Base-by-base conservation (phyloP, 2,329 filamentous ascomycete species). In the Macrophomina pseudophaseolina region DNA sequence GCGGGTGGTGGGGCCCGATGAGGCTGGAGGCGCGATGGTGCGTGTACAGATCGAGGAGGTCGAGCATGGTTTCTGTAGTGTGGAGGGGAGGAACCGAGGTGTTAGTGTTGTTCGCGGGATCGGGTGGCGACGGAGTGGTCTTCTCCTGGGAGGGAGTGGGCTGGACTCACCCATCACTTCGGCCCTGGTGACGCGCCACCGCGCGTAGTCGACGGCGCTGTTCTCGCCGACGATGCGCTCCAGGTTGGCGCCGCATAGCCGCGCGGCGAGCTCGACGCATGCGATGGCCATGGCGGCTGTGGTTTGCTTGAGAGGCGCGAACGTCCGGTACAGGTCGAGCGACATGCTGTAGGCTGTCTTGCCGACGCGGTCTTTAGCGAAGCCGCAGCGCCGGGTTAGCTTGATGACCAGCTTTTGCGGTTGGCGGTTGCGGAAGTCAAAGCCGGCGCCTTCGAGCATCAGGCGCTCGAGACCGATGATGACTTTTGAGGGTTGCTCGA, bases 261-360 rank as follows among this genome's bases (percentile, higher is more conserved):
- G 85, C 0, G 90, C 87, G 0, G 94, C 90, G 42, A 98, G 86
- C 79, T 97, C 93, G 11, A 97, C 81, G 70, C 92, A 88, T 9
- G 91, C 90, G 73, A 97, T 86, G 0, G 91, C 92, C 85, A 97
- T 90, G 14, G 92, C 91, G n/a, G 91, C 88, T 0, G 91, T 91
- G 0, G 90, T 91, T 73, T 97, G 92, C 81, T 98, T 98, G 67
- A 98, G 84, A 8, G 94, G 94, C 0, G 93, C 90, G 78, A 95
- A 96, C 0, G 95, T 99, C 75, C 94, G 92, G 80, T 97, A 97
- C 54, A 97, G 83, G 79, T 99, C 95, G 63, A 94, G 87, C 54
- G 90, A 91, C 76, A 98, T 91, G 69, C 90, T 88, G 80, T 93
- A 97, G 0, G 92, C 92, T 0, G 88, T 85, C 16, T 84, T 83